Percentiles rank a stretch among this genome's conserved stretches.
Conservation (phyloP, 495 filamentous ascomycete species). For the Aspergillus nidulans region DNA sequence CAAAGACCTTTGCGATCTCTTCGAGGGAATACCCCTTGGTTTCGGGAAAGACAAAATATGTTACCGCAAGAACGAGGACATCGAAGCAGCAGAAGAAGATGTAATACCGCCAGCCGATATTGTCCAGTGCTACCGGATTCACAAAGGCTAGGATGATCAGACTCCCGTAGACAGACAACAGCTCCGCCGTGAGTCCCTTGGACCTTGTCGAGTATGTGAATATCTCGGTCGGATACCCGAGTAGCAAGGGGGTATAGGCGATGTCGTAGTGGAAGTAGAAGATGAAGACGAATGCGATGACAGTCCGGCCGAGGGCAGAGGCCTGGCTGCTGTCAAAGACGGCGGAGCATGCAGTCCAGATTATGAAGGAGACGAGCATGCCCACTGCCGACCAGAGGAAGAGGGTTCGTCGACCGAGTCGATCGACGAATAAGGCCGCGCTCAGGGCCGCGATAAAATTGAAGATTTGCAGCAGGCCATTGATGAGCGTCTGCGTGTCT, state of each 20-base stretch:
- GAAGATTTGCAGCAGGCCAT: neutral
- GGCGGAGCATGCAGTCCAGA: constrained; percentile 56
- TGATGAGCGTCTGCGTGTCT: neutral
- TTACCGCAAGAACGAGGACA: constrained; percentile 52
- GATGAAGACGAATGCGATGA: constrained; percentile 57
- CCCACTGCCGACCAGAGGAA: constrained; percentile 55
- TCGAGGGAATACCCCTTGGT: constrained; percentile 61
- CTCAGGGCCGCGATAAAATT: constrained; percentile 11
- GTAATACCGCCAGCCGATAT: constrained; percentile 57
- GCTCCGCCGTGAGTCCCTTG: constrained; percentile 66
- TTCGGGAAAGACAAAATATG: constrained; percentile 65
- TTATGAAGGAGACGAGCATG: constrained; percentile 55
- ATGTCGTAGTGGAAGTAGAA: constrained; percentile 56
- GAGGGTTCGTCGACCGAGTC: constrained; percentile 53
- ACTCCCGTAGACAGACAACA: constrained; percentile 53
- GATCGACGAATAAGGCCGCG: constrained; percentile 49
- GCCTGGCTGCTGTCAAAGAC: constrained; percentile 46
- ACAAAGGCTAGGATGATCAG: constrained; percentile 48
- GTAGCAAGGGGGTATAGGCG: constrained; percentile 57
- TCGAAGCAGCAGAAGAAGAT: constrained; percentile 63
- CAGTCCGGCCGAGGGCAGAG: constrained; percentile 42
- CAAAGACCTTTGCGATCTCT: constrained; percentile 59
- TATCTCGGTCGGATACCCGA: constrained; percentile 64
- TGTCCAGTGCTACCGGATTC: constrained; percentile 57
- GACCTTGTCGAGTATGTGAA: constrained; percentile 64